These are phyloP conservation scores for Polychaeton citri DNA, from an alignment of 2,329 filamentous ascomycete species.

Conservation along the genomic window DNA sequence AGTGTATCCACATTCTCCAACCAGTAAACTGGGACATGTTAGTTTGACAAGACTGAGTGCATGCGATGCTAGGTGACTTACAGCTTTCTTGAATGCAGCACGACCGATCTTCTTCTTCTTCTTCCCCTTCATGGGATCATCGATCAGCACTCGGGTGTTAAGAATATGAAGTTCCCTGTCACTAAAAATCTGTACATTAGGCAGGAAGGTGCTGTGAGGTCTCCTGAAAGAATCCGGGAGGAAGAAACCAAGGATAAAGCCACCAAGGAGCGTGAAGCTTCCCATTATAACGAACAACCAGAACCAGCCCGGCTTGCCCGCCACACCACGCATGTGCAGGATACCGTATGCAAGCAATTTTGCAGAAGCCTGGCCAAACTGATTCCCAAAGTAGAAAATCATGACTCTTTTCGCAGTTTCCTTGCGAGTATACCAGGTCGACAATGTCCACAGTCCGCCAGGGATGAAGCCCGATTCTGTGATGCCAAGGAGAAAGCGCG, in stretches of 20 bases:
- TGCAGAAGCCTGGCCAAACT: slow-evolving; percentile 26
- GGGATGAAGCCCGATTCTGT: slow-evolving; percentile 34
- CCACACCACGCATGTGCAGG: slow-evolving; percentile 13
- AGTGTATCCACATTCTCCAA: slow-evolving; percentile 21
- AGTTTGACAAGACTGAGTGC: background rate
- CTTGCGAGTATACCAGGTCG: slow-evolving; percentile 34
- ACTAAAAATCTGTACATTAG: slow-evolving; percentile 14
- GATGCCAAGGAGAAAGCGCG: slow-evolving; percentile 25
- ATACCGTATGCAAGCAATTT: slow-evolving; percentile 33
- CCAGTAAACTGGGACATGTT: slow-evolving; percentile 24
- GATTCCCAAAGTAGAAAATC: slow-evolving; percentile 34
- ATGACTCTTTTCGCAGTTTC: slow-evolving; percentile 35
- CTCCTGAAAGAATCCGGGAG: slow-evolving; percentile 20
- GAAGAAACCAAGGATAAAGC: slow-evolving; percentile 20
- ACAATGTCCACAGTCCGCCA: slow-evolving; percentile 35
- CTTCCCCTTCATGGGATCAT: slow-evolving; percentile 18
- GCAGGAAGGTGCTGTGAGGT: slow-evolving; percentile 15
- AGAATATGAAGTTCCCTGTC: slow-evolving; percentile 19
- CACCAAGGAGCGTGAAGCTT: slow-evolving; percentile 21
- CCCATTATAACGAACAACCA: slow-evolving; percentile 19
- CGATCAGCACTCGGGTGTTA: slow-evolving; percentile 14
- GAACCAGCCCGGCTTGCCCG: slow-evolving; percentile 12
- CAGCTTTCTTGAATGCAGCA: slow-evolving; percentile 17
- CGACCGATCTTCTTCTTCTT: slow-evolving; percentile 19
- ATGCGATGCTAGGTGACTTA: slow-evolving; percentile 2